Conservation (phyloP, 805 yeast genomes). For the Clavispora asparagi region DNA sequence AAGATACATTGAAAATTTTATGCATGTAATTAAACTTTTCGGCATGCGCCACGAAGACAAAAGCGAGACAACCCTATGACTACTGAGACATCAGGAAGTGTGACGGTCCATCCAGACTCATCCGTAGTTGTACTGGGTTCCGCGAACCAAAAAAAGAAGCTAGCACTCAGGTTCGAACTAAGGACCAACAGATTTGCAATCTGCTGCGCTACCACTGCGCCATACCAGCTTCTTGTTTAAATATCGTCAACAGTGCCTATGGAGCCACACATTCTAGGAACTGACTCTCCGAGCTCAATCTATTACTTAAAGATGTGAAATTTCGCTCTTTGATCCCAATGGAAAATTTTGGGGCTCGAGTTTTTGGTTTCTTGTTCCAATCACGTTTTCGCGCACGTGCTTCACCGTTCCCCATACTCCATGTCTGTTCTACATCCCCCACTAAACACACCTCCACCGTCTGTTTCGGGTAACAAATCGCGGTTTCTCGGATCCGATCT, state of each 20-base stretch:
- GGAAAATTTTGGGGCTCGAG: too few relatives aligned
- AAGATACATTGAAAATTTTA: too few relatives aligned
- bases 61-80: too few relatives aligned
- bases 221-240: conserved; percentile 49
- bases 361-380: background rate
- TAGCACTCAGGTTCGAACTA: conserved; percentile 93
- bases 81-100: too few relatives aligned
- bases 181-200: conserved; percentile 99
- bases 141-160: conserved; percentile 45
- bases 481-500: background rate
- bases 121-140: too few relatives aligned
- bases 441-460: background rate
- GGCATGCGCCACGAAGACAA: background rate
- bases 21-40: too few relatives aligned
- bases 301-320: too few relatives aligned
- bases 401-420: background rate
- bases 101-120: too few relatives aligned
- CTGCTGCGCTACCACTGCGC: conserved; percentile 99
- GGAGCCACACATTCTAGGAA: too few relatives aligned
- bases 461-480: background rate
- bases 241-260: too few relatives aligned
- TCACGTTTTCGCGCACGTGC: background rate
- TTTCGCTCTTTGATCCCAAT: too few relatives aligned
- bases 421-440: conserved; percentile 1
- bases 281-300: too few relatives aligned